A percentile compares a stretch with the other conserved stretches of the same genome.
Evolutionary conservation across 352 stramenopile genomes (phyloP).

Genomic region (Globisporangium carolinianum): DNA sequence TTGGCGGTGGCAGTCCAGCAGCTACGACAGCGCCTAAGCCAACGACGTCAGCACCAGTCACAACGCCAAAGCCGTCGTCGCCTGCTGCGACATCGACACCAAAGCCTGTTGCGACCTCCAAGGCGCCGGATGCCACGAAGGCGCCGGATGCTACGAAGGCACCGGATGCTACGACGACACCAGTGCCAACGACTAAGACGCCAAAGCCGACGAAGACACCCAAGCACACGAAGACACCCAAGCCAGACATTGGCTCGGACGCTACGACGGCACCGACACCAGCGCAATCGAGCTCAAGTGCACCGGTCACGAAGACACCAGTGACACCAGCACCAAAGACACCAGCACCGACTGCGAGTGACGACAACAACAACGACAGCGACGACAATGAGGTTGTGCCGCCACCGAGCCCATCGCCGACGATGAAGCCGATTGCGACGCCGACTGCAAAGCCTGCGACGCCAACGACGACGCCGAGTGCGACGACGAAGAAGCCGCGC

Average conservation of each 20-base stretch:
- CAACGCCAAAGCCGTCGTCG: constrained; percentile 8
- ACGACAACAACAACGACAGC: neutral
- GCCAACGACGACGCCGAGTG: neutral
- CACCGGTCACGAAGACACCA: neutral
- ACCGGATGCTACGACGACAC: constrained; percentile 1
- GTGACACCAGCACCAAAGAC: neutral
- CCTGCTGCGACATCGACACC: neutral
- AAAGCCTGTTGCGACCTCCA: constrained; percentile 7
- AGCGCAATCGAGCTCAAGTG: neutral
- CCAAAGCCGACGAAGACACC: constrained; percentile 8
- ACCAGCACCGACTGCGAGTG: neutral
- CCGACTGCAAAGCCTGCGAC: neutral
- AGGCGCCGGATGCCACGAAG: neutral
- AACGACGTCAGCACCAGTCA: constrained; percentile 4
- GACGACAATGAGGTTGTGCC: neutral
- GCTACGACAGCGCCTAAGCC: constrained; percentile 14
- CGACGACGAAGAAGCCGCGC: neutral
- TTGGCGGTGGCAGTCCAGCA: constrained; percentile 19
- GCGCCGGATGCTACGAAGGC: too few species aligned
- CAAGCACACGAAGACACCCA: constrained; percentile 1
- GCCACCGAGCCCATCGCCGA: neutral
- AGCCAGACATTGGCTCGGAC: constrained; percentile 4
- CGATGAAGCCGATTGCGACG: constrained; percentile 1
- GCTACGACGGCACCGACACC: neutral
- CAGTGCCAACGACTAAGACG: constrained; percentile 1